Evolutionary conservation across 2,329 filamentous ascomycete species (phyloP).

Genomic region (Colletotrichum noveboracense): DNA sequence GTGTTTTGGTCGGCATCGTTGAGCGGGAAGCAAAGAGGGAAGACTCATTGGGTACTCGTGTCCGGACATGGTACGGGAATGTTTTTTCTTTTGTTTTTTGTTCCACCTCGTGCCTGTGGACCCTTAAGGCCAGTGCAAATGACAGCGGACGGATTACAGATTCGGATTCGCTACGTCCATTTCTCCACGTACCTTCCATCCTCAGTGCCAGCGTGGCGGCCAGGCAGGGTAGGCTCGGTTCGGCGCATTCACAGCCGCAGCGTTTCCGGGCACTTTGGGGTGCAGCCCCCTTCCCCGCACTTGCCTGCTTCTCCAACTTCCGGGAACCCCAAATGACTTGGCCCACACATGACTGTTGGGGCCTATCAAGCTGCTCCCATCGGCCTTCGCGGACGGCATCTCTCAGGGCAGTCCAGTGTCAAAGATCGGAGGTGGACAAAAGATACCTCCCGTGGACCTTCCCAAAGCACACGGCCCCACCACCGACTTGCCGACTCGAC

Average conservation of each 20-base stretch:
- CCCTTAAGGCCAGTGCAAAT: neutral
- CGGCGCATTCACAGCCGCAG: neutral
- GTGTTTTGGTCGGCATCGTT: neutral
- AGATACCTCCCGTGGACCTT: neutral
- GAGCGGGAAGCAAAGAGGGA: neutral
- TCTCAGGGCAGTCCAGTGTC: neutral
- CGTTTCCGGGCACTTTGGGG: neutral
- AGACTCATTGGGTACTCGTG: neutral
- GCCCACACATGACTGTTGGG: neutral
- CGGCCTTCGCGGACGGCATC: neutral
- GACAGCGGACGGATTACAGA: neutral
- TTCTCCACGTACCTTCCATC: neutral
- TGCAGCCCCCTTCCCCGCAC: slow-evolving; percentile 16
- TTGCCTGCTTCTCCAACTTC: slow-evolving; percentile 12
- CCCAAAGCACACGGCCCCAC: neutral
- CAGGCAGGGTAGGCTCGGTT: neutral
- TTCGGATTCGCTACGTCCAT: neutral
- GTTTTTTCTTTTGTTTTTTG: neutral
- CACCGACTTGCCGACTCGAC: slow-evolving; percentile 18
- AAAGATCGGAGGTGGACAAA: neutral
- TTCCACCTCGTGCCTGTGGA: neutral
- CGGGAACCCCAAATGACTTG: neutral
- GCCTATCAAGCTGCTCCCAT: neutral
- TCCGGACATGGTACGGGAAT: neutral
- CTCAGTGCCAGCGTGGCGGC: neutral